Evolutionary conservation across 1,139 yeast species (phyloP).

Genomic region (Taiozyma onychis): DNA sequence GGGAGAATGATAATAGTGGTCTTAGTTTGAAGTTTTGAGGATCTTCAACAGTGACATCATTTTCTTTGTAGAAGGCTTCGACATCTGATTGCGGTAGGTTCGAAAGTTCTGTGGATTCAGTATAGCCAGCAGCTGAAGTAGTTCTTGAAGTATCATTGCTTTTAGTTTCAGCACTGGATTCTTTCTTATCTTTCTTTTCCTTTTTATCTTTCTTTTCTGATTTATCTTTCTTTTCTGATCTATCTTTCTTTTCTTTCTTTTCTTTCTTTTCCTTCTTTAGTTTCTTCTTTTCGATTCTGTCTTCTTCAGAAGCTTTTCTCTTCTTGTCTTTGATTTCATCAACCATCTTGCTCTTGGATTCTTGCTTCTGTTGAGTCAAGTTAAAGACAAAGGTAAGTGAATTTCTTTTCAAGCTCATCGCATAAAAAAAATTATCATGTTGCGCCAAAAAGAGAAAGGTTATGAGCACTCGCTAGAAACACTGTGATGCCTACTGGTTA

Average conservation of each 20-base stretch:
- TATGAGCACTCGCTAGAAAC: not conserved
- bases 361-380: not conserved
- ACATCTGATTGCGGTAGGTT: constrained; percentile 47
- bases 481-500: too few species aligned
- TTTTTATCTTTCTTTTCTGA: constrained; percentile 38
- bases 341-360: constrained; percentile 4
- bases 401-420: constrained; percentile 2
- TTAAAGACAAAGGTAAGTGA: not conserved
- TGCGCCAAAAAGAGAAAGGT: constrained; percentile 1
- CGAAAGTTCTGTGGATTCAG: constrained; percentile 24
- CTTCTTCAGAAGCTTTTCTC: constrained; percentile 36
- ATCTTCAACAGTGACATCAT: constrained; percentile 81
- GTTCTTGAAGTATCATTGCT: constrained; percentile 1
- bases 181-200: constrained; percentile 30
- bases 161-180: constrained; percentile 1
- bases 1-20: constrained; percentile 69
- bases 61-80: constrained; percentile 56
- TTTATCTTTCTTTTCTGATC: constrained; percentile 31
- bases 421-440: not conserved
- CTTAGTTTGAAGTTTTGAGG: constrained; percentile 44
- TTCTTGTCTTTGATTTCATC: constrained; percentile 36
- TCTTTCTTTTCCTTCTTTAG: constrained; percentile 40
- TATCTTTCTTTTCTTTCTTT: constrained; percentile 36
- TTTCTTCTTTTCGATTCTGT: constrained; percentile 34
- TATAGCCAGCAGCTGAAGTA: constrained; percentile 13